Evolutionary conservation across 1,284 basidiomycete species (phyloP), one percentile per base, ranked within the genome.

Genomic region (Stereum hirsutum): DNA sequence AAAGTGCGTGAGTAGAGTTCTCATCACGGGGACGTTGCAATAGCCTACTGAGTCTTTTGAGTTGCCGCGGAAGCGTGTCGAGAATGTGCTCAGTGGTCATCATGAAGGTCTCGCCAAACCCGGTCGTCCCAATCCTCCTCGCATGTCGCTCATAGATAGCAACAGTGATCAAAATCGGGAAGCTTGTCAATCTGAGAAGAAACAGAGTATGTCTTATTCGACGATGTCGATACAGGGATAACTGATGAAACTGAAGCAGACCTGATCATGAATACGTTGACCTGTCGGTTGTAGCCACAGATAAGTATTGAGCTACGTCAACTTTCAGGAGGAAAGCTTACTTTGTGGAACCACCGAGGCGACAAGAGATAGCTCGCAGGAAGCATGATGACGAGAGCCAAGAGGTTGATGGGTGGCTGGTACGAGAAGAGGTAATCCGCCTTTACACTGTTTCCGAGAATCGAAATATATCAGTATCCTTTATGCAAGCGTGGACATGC

Each of bases 361-460:
- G 70, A 68, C 24, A 94, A 68, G 33, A 89, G 65, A 56, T 87
- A 91, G 51, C 82, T 88, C 24, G 86, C 71, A 0, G 91, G 91
- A 49, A 89, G 70, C 74, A 95, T 85, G 47, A 92, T 66, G 41
- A 78, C 78, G 10, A 94, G 63, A 0, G 91, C 91, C 33, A 91
- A 51, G 4, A 95, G 62, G 60, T 94, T 95, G 53, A 96, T 68
- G 0, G 93, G 93, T 1, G 93, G 86, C 55, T 93, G 89, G 57
- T 96, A 97, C 24, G 88, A 91, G 61, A 96, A 96, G 12, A 97
- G 64, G 2, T 81, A 90, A 57, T 96, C 93, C 39, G 83, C 81
- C 54, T 89, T 89, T 40, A 90, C 85, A 11, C 85, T 89, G 39
- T 25, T 45, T 41, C 5, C 11, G 17, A n/a, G 25, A 15, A 47